Base-by-base conservation (phyloP, 2,329 filamentous ascomycete species). In the Calonectria pteridis region DNA sequence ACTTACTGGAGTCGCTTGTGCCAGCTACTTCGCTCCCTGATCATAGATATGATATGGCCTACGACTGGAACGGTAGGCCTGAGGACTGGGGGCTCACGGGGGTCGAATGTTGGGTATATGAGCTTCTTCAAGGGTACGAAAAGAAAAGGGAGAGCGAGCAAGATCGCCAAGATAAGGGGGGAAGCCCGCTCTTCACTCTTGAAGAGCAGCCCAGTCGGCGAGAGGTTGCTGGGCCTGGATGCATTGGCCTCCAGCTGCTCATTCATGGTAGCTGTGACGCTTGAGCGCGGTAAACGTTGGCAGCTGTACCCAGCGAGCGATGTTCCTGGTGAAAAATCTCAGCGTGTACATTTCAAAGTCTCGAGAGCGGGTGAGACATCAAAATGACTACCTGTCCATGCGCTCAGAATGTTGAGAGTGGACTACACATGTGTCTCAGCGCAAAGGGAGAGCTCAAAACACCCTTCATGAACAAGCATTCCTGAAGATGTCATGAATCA, bases 41-140 rank as follows among this genome's bases (percentile, higher is more conserved):
- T 43, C 75, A 77, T 75, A 0, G 73, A 63, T 4, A 79, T 37
- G 11, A 79, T 23, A 13, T 79, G 77, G 6, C 77, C 77, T 6
- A 79, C 9, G 7, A 77, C 16, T 9, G 77, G 77, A 6, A 75
- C 29, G 2, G 46, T 59, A 1, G 77, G 75, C 23, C 72, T 75
- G 1, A 78, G 1, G 1, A 76, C 1, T 0, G 76, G 76, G 0
- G 77, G 77, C 23, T 79, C 77, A 3, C 65, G 59, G 0, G 64
- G 4, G 1, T 75, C 73, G 3, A 78, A 5, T 1, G 13, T 64
- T 1, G 76, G 72, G 9, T 63, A 69, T 2, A 50, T 9, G 20
- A 66, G 53, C 6, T 50, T 35, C 3, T 66, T 50, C 18, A 46
- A 16, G 26, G 37, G n/a, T 6, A 49, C 11, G 3, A 77, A 4